A percentile compares a stretch with the other conserved stretches of the same genome.
phyloP scores from a whole-genome alignment of 768 basidiomycete genomes.

The Sarcomyxa edulis region DNA sequence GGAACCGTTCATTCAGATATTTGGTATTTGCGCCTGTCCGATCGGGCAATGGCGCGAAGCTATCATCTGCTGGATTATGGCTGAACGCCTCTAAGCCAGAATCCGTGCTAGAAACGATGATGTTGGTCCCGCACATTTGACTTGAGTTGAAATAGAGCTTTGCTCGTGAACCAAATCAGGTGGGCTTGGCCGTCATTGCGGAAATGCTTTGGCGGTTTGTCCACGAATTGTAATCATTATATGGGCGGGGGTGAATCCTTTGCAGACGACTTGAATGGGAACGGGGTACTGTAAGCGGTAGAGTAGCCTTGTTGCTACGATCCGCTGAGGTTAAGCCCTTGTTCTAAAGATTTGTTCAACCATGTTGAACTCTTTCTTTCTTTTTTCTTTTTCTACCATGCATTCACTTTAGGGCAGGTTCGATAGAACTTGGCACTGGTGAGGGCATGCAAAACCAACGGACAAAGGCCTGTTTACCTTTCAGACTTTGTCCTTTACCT shows the following conservation, averaged over 20 bases:
- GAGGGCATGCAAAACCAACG: not conserved
- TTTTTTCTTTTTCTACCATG: conserved; percentile 21
- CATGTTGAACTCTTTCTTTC: conserved; percentile 38
- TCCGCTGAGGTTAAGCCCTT: conserved; percentile 72
- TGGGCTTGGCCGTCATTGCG: conserved; percentile 39
- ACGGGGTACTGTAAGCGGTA: conserved; percentile 73
- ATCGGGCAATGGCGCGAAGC: conserved; percentile 76
- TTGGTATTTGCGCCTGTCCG: conserved; percentile 78
- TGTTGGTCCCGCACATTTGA: conserved; percentile 63
- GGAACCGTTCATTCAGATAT: conserved; percentile 81
- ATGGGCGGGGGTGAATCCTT: conserved; percentile 71
- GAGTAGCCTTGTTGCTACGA: conserved; percentile 78
- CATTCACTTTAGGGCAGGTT: conserved; percentile 38
- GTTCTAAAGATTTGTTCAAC: conserved; percentile 68
- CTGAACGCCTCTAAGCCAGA: conserved; percentile 83
- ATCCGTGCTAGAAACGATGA: conserved; percentile 74
- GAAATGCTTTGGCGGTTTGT: conserved; percentile 51
- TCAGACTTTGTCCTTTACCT: too few species aligned
- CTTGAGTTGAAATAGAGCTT: conserved; percentile 61
- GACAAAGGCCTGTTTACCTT: too few species aligned
- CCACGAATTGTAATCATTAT: conserved; percentile 58
- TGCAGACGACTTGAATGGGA: conserved; percentile 76
- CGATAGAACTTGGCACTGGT: conserved; percentile 7
- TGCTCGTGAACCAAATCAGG: conserved; percentile 67
- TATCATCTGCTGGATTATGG: conserved; percentile 82